Evolutionary conservation across 805 yeast species (phyloP).

Genomic region (Starmerella vaccinii): DNA sequence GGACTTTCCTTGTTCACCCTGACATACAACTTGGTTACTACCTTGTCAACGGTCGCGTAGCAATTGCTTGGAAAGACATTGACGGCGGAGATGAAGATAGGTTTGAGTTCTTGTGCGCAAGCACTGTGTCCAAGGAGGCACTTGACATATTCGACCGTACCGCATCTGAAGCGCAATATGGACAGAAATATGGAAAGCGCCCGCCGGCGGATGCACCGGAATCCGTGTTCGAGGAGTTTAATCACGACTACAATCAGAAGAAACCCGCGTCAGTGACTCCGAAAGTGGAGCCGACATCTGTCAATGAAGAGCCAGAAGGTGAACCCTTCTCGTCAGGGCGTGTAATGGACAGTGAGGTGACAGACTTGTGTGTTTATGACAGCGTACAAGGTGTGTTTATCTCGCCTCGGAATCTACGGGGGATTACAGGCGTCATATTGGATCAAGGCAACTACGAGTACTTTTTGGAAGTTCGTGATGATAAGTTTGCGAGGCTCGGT

Average conservation of each 20-base stretch:
- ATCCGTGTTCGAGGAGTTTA: conserved; percentile 56
- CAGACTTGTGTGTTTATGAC: conserved; percentile 51
- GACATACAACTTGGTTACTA: conserved; percentile 47
- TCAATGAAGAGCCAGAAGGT: not conserved
- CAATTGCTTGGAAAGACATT: conserved; percentile 69
- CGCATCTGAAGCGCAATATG: conserved; percentile 62
- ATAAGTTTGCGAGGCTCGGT: conserved; percentile 32
- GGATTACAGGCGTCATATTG: conserved; percentile 33
- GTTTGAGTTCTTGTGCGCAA: conserved; percentile 69
- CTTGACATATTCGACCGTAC: conserved; percentile 53
- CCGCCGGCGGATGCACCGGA: conserved; percentile 41
- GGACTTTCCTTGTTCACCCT: conserved; percentile 58
- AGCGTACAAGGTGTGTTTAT: conserved; percentile 41
- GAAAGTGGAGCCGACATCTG: not conserved
- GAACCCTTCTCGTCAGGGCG: conserved; percentile 18
- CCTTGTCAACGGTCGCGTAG: conserved; percentile 45
- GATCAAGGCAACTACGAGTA: conserved; percentile 44
- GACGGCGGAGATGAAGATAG: conserved; percentile 80
- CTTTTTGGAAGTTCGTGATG: conserved; percentile 39
- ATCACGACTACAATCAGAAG: conserved; percentile 29
- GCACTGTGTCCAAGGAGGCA: conserved; percentile 38
- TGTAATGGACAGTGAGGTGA: conserved; percentile 20
- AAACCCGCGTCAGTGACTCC: not conserved
- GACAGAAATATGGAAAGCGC: conserved; percentile 51
- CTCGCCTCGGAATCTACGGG: conserved; percentile 25